Conservation (phyloP, 1,284 basidiomycete genomes). For the Lentinula novae-zelandiae region DNA sequence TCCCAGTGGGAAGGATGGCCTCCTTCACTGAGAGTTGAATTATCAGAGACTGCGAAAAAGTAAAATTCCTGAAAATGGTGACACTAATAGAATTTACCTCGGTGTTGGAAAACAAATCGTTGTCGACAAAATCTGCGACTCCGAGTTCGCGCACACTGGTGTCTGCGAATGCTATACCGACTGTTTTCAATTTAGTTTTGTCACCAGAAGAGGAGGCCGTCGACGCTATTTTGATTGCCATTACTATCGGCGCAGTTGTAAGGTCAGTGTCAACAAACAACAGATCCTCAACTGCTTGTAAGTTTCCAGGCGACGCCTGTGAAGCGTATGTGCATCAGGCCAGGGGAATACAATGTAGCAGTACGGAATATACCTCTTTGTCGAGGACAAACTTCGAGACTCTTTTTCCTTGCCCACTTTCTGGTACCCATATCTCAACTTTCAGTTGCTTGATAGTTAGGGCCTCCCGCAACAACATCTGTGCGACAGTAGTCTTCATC, state of each 20-base stretch:
- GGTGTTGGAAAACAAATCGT: conserved; percentile 93
- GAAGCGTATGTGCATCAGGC: conserved; percentile 11
- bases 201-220: conserved; percentile 38
- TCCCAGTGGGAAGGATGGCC: conserved; percentile 73
- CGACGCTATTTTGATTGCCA: conserved; percentile 81
- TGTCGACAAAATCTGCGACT: conserved; percentile 88
- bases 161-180: conserved; percentile 78
- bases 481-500: conserved; percentile 80
- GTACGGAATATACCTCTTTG: conserved; percentile 59
- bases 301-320: conserved; percentile 94
- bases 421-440: conserved; percentile 89
- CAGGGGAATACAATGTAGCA: not conserved
- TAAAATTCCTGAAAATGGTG: not conserved
- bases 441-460: conserved; percentile 88
- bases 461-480: conserved; percentile 85
- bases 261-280: conserved; percentile 87
- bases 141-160: conserved; percentile 72
- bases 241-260: conserved; percentile 82
- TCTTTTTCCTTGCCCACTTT: conserved; percentile 73
- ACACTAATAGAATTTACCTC: conserved; percentile 57
- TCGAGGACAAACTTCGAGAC: conserved; percentile 69
- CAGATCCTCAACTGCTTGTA: conserved; percentile 91
- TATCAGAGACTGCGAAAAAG: conserved; percentile 68
- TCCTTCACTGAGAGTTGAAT: conserved; percentile 98
- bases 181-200: conserved; percentile 54